These are phyloP conservation scores for Pseudonitzschia delicatissima DNA, from an alignment of 108 stramenopile genomes.

Conservation along the genomic window DNA sequence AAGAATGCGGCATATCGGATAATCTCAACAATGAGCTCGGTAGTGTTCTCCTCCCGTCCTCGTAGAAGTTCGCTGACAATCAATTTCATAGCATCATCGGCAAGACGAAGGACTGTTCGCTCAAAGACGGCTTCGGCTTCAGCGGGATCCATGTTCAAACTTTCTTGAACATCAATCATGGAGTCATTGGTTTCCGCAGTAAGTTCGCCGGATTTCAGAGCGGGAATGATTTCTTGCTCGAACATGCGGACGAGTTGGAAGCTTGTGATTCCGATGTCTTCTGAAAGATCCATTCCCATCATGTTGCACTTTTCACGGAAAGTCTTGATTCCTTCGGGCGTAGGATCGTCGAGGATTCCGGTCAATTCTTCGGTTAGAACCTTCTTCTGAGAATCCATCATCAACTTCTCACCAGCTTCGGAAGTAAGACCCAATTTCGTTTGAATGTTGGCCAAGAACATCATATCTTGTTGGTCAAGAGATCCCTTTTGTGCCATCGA, in stretches of 20 bases:
- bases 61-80: conserved; percentile 60
- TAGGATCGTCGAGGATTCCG: conserved; percentile 49
- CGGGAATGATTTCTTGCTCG: conserved; percentile 67
- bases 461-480: conserved; percentile 92
- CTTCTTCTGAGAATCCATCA: conserved; percentile 79
- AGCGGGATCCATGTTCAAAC: conserved; percentile 67
- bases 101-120: conserved; percentile 44
- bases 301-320: conserved; percentile 88
- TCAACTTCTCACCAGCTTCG: conserved; percentile 70
- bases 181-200: conserved; percentile 65
- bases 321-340: conserved; percentile 63
- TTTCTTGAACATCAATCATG: conserved; percentile 77
- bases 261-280: conserved; percentile 75
- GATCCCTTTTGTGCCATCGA: conserved; percentile 74
- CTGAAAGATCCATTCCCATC: conserved; percentile 77
- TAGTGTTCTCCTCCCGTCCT: conserved; percentile 68
- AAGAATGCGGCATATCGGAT: conserved; percentile 75
- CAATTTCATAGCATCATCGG: conserved; percentile 44
- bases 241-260: conserved; percentile 68
- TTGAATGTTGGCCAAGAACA: conserved; percentile 89
- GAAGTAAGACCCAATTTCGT: conserved; percentile 74
- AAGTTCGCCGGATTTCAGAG: conserved; percentile 75
- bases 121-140: conserved; percentile 77
- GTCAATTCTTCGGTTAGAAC: conserved; percentile 78
- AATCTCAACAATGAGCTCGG: conserved; percentile 62